Evolutionary conservation across 495 filamentous ascomycete species (phyloP), one percentile per base, ranked within the genome.

Genomic region (Hyaloscypha finlandica): DNA sequence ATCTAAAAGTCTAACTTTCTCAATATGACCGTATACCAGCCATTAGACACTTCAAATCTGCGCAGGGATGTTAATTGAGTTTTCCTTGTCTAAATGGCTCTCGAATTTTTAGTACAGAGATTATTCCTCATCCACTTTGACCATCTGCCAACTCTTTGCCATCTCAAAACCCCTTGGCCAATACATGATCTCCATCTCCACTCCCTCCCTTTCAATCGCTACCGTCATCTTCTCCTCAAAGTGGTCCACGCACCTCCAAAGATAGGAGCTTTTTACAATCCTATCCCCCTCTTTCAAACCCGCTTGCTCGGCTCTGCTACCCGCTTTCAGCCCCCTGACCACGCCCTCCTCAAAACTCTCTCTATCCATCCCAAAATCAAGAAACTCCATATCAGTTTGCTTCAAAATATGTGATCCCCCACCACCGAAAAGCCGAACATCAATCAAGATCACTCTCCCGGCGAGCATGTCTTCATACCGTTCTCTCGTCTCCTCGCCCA

Each of bases 331-430:
- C 2, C 66, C 66, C 53, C 37, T 61, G 1, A 69, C 62, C 30
- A 66, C 29, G 0, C 65, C 63, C 37, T 56, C 48, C 20, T 68
- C 54, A 62, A 70, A 70, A 42, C 59, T 64, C 19, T 60, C 16
- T 31, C 63, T 58, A 29, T 72, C 63, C 59, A 72, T 64, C 11
- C 70, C 70, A 42, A 69, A 69, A 57, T 69, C 64, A 4, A 69
- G 51, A 33, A 70, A 20, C 35, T 72, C 67, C 32, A 67, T 58
- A 55, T 72, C 52, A 53, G 63, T 30, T 48, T 52, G 62, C 25
- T 51, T 60, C n/a, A 68, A n/a, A 32, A 39, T 22, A 58, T 71
- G 65, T 14, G 65, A 61, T 8, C 58, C 63, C 1, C 61, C 64
- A 20, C 65, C 69, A 48, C 8, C 8, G 59, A 64, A 71, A 6